Evolutionary conservation across 305 asterid species (phyloP).

Genomic region (Fraxinus velutina): DNA sequence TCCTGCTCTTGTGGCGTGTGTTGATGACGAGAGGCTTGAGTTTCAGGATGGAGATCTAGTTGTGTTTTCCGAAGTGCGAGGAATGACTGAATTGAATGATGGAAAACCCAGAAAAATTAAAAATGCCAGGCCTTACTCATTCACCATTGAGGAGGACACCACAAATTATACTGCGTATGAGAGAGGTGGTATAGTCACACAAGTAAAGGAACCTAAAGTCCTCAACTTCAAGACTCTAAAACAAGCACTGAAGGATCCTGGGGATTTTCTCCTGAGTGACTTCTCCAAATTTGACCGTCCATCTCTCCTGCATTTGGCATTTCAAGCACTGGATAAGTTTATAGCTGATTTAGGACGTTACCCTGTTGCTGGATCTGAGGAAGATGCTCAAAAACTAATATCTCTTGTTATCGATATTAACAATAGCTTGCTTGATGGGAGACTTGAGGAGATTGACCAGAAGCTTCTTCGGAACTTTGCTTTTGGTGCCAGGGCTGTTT

Average conservation of each 20-base stretch:
- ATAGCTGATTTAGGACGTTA: slow-evolving; percentile 26
- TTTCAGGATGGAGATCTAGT: slow-evolving; percentile 43
- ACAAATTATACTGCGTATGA: slow-evolving; percentile 26
- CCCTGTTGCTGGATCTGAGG: slow-evolving; percentile 39
- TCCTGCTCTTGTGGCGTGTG: slow-evolving; percentile 36
- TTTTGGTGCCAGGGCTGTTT: slow-evolving; percentile 41
- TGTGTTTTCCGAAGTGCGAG: slow-evolving; percentile 36
- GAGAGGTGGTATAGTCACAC: slow-evolving; percentile 41
- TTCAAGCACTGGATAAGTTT: slow-evolving; percentile 38
- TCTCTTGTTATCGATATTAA: slow-evolving; percentile 28
- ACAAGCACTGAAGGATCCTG: slow-evolving; percentile 36
- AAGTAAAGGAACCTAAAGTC: slow-evolving; percentile 36
- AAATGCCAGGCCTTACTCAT: slow-evolving; percentile 37
- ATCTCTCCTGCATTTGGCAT: slow-evolving; percentile 40
- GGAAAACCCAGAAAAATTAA: slow-evolving; percentile 37
- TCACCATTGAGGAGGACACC: slow-evolving; percentile 36
- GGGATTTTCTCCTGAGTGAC: slow-evolving; percentile 40
- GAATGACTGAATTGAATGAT: slow-evolving; percentile 38
- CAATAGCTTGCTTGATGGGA: slow-evolving; percentile 24
- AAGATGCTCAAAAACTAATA: slow-evolving; percentile 35
- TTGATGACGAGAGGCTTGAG: slow-evolving; percentile 43
- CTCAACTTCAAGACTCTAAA: slow-evolving; percentile 32
- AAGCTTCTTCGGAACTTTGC: slow-evolving; percentile 32
- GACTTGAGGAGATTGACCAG: slow-evolving; percentile 25
- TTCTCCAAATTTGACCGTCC: slow-evolving; percentile 44